These are phyloP conservation scores for Scutellaria baicalensis DNA, from an alignment of 257 asterid species.

Conservation along the genomic window DNA sequence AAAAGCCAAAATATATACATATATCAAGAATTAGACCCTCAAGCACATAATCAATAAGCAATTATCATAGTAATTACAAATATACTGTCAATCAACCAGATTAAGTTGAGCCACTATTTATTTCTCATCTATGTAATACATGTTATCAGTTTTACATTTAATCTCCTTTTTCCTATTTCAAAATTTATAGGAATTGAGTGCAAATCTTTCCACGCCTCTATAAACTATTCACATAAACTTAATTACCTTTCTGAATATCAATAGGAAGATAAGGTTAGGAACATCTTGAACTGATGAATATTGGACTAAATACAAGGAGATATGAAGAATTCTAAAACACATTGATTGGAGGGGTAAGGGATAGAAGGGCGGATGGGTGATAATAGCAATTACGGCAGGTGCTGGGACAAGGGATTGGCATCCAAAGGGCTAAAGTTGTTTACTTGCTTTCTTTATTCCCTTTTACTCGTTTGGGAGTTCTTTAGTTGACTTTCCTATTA, in stretches of 20 bases:
- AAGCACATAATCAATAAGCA: not conserved
- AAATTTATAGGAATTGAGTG: not conserved
- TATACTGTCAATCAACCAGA: not conserved
- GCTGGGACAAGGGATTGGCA: not conserved
- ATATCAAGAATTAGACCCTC: conserved; percentile 1
- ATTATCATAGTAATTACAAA: conserved; percentile 1
- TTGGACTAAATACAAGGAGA: not conserved
- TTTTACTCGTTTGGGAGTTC: not conserved
- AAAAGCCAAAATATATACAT: not conserved
- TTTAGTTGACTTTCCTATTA: not conserved
- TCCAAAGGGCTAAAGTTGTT: not conserved
- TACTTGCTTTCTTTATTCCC: not conserved
- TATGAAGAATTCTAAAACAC: not conserved
- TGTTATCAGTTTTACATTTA: not conserved
- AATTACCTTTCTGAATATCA: not conserved
- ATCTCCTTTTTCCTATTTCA: not conserved
- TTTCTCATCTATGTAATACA: not conserved
- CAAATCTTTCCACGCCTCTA: not conserved
- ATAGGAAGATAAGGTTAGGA: not conserved
- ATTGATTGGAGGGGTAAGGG: not conserved
- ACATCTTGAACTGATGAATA: not conserved
- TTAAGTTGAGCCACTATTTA: not conserved
- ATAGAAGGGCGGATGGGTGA: not conserved
- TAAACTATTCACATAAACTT: not conserved
- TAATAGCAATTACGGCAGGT: not conserved